Base-by-base conservation (phyloP, 805 yeast genomes). In the Metschnikowia rubicola region DNA sequence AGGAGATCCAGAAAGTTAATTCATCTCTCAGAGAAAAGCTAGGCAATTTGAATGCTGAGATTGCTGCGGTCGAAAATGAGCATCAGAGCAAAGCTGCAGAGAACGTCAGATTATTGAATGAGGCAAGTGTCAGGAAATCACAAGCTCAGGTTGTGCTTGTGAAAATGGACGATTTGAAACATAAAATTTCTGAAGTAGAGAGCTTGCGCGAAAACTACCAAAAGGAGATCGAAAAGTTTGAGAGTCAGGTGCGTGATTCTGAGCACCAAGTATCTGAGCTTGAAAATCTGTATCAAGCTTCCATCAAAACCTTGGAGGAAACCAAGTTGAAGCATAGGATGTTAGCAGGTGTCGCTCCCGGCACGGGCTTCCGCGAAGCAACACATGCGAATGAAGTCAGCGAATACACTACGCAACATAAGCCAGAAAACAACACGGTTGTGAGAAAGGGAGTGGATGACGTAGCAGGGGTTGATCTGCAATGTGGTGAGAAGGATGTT, bases 1-100 rank as follows among this genome's bases (percentile, higher is more conserved):
- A 84, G 45, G 79, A 77, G 41, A 76, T 85, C n/a, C 91, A 87
- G 66, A 78, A 80, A 59, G 78, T 79, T 56, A 88, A 86, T 54
- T 71, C 79, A 12, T 60, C 77, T 3, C 68, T 86, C 57, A 88
- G 84, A 57, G 95, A 87, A 56, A 78, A 78, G 53, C 74, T 91
- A 44, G 83, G 85, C 11, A 66, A 67, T 29, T 67, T 84, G 60
- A 88, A 84, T 61, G 83, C 86, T 5, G 88, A 86, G 63, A 77
- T 81, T 28, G 74, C 74, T 15, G 82, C 80, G 45, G 63, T 86
- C 51, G 78, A 81, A 55, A 70, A 71, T 46, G 83, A 81, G 53
- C 61, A 85, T 31, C 81, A 76, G 39, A 66, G 71, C 37, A 72
- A 77, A 39, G 69, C 79, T 48, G 65, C 68, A 39, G 86, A 84